phyloP scores from a whole-genome alignment of 2,329 filamentous ascomycete genomes.

The Blastomyces percursus region DNA sequence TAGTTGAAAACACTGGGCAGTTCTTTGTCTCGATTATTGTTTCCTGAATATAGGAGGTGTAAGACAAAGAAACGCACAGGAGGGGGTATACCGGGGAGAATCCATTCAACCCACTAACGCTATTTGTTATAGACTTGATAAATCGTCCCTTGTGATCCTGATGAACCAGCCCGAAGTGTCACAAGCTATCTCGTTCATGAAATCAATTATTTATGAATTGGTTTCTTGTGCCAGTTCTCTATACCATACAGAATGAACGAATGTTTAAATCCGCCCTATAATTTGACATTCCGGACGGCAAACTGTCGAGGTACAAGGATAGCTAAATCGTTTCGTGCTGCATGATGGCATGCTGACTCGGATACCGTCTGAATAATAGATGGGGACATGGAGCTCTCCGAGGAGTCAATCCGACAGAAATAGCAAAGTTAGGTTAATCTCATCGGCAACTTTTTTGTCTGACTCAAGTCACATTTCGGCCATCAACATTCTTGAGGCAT shows the following conservation, averaged over 20 bases:
- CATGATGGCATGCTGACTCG: neutral
- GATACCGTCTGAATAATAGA: neutral
- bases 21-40: too few relatives aligned
- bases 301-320: neutral
- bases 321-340: neutral
- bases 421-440: neutral
- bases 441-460: neutral
- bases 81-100: too few relatives aligned
- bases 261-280: neutral
- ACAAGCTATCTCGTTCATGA: neutral
- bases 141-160: neutral
- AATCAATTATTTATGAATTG: neutral
- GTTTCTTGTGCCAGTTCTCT: neutral
- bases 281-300: neutral
- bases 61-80: too few relatives aligned
- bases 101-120: neutral
- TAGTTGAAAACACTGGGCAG: too few relatives aligned
- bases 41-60: too few relatives aligned
- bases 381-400: neutral
- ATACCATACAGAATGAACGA: neutral
- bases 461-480: neutral
- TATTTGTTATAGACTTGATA: neutral
- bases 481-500: too few relatives aligned
- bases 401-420: neutral
- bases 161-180: neutral